A percentile compares a stretch with the other conserved stretches of the same genome.
These are phyloP conservation scores for Mycosphaerella sp. DNA, from an alignment of 2,329 filamentous ascomycete genomes.

Conservation along the genomic window DNA sequence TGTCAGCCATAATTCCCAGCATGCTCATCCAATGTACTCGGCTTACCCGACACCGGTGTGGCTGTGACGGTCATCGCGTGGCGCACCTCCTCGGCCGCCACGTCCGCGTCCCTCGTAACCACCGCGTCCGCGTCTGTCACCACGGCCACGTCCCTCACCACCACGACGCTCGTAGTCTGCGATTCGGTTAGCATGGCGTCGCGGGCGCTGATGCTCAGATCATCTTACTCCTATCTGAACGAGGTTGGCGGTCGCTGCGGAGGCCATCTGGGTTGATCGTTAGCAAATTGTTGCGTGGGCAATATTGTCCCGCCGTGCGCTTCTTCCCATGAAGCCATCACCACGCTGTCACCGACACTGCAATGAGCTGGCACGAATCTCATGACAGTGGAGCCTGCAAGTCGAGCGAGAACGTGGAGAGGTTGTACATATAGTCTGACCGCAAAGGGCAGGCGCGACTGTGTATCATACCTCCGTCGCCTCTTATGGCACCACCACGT, in stretches of 20 bases:
- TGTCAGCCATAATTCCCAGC: constrained; percentile 1
- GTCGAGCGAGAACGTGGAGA: background rate
- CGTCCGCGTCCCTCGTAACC: constrained; percentile 44
- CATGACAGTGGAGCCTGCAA: background rate
- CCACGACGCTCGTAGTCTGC: constrained; percentile 38
- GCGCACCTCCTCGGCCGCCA: constrained; percentile 43
- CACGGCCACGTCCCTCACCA: constrained; percentile 42
- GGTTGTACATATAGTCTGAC: background rate
- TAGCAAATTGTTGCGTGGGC: background rate
- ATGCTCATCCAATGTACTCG: background rate
- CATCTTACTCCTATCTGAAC: constrained; percentile 34
- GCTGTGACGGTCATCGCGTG: constrained; percentile 57
- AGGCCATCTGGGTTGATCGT: constrained; percentile 42
- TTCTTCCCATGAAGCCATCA: background rate
- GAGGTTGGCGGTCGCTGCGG: constrained; percentile 42
- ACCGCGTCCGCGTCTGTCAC: constrained; percentile 45
- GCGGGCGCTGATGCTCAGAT: background rate
- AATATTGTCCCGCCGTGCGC: background rate
- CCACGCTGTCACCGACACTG: background rate
- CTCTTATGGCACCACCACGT: constrained; percentile 56
- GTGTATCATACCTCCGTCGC: constrained; percentile 65
- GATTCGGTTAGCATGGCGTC: background rate
- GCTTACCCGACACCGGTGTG: constrained; percentile 54
- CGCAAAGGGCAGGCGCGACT: background rate
- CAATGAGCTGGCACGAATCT: background rate